Evolutionary conservation across 768 basidiomycete species (phyloP), one percentile per base, ranked within the genome.

Genomic region (Boletus edulis): DNA sequence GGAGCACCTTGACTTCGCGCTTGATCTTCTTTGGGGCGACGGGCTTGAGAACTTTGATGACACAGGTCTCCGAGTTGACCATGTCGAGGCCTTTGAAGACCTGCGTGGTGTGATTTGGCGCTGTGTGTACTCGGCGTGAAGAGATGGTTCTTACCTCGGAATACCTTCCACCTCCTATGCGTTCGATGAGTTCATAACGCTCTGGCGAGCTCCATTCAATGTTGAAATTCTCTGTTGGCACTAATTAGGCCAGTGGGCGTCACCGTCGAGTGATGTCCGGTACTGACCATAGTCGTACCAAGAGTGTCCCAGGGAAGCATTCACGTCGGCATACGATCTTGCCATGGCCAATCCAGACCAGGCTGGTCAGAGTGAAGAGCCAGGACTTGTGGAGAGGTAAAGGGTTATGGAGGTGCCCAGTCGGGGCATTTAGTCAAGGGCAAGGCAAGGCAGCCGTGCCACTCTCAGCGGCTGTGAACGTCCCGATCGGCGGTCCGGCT

Each of bases 31-130:
- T 69, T 76, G 63, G 54, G 38, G 72, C 84, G 40, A 88, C 85
- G 22, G 86, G 86, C 63, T 89, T 89, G 61, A 88, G 74, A 5
- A 88, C 85, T 67, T 89, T 89, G 73, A 89, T 79, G 59, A 86
- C 74, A 62, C 82, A 83, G 52, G 73, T 77, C 55, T 81, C 79
- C 34, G 73, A 72, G 59, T 77, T 81, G 57, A 75, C 76, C 65
- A 78, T 77, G 67, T 86, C 80, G 52, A 85, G 67, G 43, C 82
- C 84, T 58, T 81, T 79, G 65, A 86, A 86, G 27, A 82, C 81
- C 81, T 81, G 52, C n/a, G 24, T 49, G 46, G 42, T 5, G 34
- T 22, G 53, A 46, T 53, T 15, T 37, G 39, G 44, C 40, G 59
- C 38, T 27, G 56, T 27, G 49, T 44, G 22, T 22, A 9, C 13